A percentile compares a stretch with the other conserved stretches of the same genome.
Evolutionary conservation across 148 eudicot species (phyloP).

Genomic region (Arctostaphylos glauca): DNA sequence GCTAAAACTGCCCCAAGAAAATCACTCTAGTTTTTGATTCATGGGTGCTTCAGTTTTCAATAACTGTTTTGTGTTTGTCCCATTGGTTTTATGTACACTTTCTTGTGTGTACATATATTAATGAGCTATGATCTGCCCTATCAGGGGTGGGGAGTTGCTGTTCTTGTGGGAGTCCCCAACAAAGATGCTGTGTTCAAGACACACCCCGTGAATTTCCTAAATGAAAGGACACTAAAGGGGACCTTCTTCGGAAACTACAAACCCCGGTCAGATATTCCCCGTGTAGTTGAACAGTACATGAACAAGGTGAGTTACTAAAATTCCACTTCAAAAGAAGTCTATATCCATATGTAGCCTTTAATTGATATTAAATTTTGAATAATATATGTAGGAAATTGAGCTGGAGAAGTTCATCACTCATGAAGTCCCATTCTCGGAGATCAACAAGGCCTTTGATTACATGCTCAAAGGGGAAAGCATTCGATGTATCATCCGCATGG

Average conservation of each 20-base stretch:
- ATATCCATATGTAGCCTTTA: not conserved
- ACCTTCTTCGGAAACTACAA: conserved; percentile 90
- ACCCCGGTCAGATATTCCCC: conserved; percentile 65
- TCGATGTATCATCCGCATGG: conserved; percentile 27
- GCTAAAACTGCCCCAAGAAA: not conserved
- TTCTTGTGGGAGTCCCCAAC: conserved; percentile 71
- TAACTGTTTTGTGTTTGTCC: too few relatives aligned
- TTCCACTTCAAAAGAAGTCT: not conserved
- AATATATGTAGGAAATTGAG: conserved; percentile 37
- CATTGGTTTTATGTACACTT: not conserved
- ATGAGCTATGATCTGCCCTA: not conserved
- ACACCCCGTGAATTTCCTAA: conserved; percentile 57
- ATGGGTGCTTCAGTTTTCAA: too few relatives aligned
- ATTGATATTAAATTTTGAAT: not conserved
- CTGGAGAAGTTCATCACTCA: conserved; percentile 64
- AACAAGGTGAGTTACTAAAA: conserved; percentile 41
- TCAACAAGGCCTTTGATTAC: conserved; percentile 59
- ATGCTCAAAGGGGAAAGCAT: conserved; percentile 43
- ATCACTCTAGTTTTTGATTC: not conserved
- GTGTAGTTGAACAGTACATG: conserved; percentile 69
- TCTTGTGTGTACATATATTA: not conserved
- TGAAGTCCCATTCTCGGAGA: conserved; percentile 44
- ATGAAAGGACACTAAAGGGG: conserved; percentile 79
- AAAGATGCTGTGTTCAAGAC: conserved; percentile 75
- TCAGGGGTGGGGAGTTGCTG: conserved; percentile 96